Base-by-base conservation (phyloP, 345 rosid genomes). In the Firmiana major region DNA sequence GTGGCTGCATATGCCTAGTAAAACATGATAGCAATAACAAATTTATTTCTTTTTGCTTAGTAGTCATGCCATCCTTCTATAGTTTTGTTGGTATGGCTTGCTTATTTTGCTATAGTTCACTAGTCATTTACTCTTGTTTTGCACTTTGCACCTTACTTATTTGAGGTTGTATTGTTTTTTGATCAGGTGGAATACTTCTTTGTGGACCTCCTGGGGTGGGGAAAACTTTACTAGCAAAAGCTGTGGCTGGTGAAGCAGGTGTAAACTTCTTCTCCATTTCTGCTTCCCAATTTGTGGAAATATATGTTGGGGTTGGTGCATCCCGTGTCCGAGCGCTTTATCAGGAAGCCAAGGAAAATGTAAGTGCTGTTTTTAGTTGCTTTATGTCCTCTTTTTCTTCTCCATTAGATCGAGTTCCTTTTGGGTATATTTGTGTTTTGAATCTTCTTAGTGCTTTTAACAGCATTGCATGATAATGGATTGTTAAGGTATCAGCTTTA, bases 201-300 rank as follows among this genome's bases (percentile, higher is more conserved):
- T 94, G 97, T 80, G 98, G 97, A 10, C 94, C 97, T 42, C 97
- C 98, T 75, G 98, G 98, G 60, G 98, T 94, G 43, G 98, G 97
- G 71, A 94, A 94, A 83, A 92, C 97, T 55, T 85, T 94, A 71
- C 87, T 94, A 59, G 98, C 97, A 69, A 92, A 92, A 90, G 98
- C 98, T 82, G 98, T 94, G 79, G 97, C 98, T 81, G 97, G 98
- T 76, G 97, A 94, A 86, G 98, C 97, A 24, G 97, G 98, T 77
- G 98, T 94, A 64, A 91, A 92, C 81, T 92, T 92, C 92, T 94
- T 94, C 86, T 94, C 97, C 68, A 92, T 94, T n/a, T 94, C 98
- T 46, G 97, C 98, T 53, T 91, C 98, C 74, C 98, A 94, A 80
- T 94, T 94, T 86, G 97, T 94, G 64, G 98, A 94, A 85, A 92